Evolutionary conservation across 192 early-diverging fungal species (phyloP), one percentile per base, ranked within the genome.

Genomic region (Coemansia reversa): DNA sequence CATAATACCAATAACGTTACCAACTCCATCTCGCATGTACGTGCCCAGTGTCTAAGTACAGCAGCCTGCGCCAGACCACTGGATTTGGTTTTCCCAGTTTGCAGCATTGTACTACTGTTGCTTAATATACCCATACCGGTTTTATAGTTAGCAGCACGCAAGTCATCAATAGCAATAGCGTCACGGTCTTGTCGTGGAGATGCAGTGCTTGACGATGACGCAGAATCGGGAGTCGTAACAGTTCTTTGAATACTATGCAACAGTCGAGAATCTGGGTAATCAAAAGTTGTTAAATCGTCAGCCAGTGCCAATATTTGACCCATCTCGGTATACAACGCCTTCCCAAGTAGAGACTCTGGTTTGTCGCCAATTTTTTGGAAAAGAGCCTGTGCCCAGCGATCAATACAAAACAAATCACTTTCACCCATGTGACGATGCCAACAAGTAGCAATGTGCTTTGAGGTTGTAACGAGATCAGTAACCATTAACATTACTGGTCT

Each of bases 31-130:
- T 73, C 63, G 49, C 71, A 69, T 0, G 42, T 39, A 19, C 67
- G 67, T 23, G 58, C 58, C 76, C 76, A 79, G 47, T 79, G 67
- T 0, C 57, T 14, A 1, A 79, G 52, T 25, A 79, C 55, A 1
- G 58, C 59, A 2, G 30, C 28, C 7, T 61, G 67, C 14, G 23
- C 50, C 14, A 56, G 5, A 3, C 19, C 2, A 7, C n/a, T 33
- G 5, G 12, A 9, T 11, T 9, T 48, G 18, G 42, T 49, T n/a
- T 14, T 25, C n/a, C 16, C 58, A 55, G 22, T 19, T 3, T 3
- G 9, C 0, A 20, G 24, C 18, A 25, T 28, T 23, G 47, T 25
- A 12, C 24, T 19, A 22, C 32, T 29, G 18, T 33, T 48, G 20
- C 48, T 53, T 1, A 51, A 24, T n/a, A 18, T 18, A 19, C 19